Evolutionary conservation across 2,329 filamentous ascomycete species (phyloP).

Genomic region (Penicillium digitatum): DNA sequence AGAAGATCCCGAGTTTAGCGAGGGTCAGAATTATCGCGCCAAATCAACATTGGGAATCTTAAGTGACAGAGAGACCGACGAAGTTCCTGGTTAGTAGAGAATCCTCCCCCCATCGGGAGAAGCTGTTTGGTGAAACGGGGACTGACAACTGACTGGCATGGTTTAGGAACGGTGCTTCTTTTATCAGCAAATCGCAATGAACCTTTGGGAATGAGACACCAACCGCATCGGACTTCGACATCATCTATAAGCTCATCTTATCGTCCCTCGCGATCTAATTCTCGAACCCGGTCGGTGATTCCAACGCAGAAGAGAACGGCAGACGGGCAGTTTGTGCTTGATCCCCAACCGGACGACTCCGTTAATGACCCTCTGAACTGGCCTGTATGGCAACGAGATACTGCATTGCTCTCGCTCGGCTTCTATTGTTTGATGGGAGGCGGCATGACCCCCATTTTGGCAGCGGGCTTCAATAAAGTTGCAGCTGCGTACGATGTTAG

Average conservation of each 20-base stretch:
- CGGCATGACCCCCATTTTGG: constrained; percentile 84
- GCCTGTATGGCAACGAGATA: constrained; percentile 75
- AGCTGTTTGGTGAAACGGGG: neutral
- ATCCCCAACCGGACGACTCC: constrained; percentile 88
- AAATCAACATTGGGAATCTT: constrained; percentile 71
- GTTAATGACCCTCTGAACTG: constrained; percentile 91
- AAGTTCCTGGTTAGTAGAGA: constrained; percentile 69
- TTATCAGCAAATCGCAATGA: constrained; percentile 60
- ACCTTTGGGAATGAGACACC: constrained; percentile 57
- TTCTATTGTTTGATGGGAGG: constrained; percentile 92
- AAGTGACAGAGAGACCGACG: constrained; percentile 73
- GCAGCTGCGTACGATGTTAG: constrained; percentile 63
- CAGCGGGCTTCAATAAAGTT: constrained; percentile 83
- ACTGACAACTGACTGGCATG: neutral
- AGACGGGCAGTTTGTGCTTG: constrained; percentile 79
- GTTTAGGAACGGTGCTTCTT: constrained; percentile 57
- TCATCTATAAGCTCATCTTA: constrained; percentile 52
- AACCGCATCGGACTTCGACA: constrained; percentile 58
- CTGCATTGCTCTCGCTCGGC: constrained; percentile 74
- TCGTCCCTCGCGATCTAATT: constrained; percentile 40
- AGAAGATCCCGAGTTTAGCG: constrained; percentile 5
- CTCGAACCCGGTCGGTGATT: constrained; percentile 30
- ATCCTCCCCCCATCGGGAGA: neutral
- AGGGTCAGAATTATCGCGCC: constrained; percentile 28
- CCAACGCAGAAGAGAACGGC: constrained; percentile 66